Conservation (phyloP, 768 basidiomycete genomes). For the Suillus weaverae region DNA sequence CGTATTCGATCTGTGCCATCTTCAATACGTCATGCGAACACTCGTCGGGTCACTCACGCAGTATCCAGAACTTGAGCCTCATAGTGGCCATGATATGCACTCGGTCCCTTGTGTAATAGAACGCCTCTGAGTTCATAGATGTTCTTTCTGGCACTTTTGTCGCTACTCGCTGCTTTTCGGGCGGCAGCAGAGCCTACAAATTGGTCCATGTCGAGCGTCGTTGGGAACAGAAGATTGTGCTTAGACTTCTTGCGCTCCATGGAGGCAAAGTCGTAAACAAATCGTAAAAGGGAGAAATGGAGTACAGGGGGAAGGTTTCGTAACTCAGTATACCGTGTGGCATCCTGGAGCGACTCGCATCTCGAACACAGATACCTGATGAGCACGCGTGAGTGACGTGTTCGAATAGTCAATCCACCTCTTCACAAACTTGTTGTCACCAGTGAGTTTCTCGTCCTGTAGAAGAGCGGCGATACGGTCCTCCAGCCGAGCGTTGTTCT, state of each 20-base stretch:
- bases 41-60: constrained; percentile 43
- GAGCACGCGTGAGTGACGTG: constrained; percentile 1
- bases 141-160: constrained; percentile 24
- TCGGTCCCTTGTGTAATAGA: constrained; percentile 85
- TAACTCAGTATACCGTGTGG: constrained; percentile 74
- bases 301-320: constrained; percentile 79
- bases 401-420: background rate
- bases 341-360: constrained; percentile 74
- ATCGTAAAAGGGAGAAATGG: constrained; percentile 92
- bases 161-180: constrained; percentile 16
- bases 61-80: constrained; percentile 81
- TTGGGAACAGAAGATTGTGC: constrained; percentile 76
- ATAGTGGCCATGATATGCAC: constrained; percentile 90
- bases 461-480: constrained; percentile 68
- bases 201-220: constrained; percentile 65
- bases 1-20: constrained; percentile 49
- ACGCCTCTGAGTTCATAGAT: constrained; percentile 86
- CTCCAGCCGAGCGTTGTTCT: constrained; percentile 75
- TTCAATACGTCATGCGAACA: constrained; percentile 9
- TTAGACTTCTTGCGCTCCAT: constrained; percentile 89
- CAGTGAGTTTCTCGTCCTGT: constrained; percentile 69
- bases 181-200: constrained; percentile 47
- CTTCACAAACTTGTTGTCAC: constrained; percentile 72
- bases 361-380: constrained; percentile 76
- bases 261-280: constrained; percentile 78